Evolutionary conservation across 768 basidiomycete species (phyloP), one percentile per base, ranked within the genome.

Genomic region (Megacollybia marginata): DNA sequence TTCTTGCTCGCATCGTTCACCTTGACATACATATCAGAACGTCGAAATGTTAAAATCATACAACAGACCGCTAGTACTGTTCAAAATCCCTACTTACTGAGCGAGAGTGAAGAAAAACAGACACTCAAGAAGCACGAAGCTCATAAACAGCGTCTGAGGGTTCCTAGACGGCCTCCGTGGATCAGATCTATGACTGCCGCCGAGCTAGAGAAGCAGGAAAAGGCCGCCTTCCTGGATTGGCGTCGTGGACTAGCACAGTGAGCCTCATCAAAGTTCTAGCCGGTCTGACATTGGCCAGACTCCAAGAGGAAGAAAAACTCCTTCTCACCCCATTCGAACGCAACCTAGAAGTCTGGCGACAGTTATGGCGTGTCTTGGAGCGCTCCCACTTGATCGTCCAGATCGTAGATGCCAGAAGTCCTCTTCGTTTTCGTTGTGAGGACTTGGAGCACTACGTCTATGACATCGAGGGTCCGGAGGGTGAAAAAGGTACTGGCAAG

Each of bases 331-430:
- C 93, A 5, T 99, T 96, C 60, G 96, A 99, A 62, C 86, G 93
- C 45, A 99, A 98, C 61, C 69, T 99, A 32, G 94, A 98, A 72
- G 96, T 99, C 11, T 98, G 96, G 95, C 75, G 96, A 40, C 96
- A 99, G 60, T 77, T 99, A 8, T 99, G 96, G 96, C 78, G 96
- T 47, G 96, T 98, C 1, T 69, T 96, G 9, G 96, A 99, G 68
- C 80, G 93, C 18, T 96, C 95, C 1, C 90, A 96, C 57, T 79
- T 99, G 19, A 69, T 98, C 32, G 88, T 98, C 2, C 92, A 98
- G 66, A 95, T 99, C 46, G 89, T 96, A 47, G 96, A 99, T 61
- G 92, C 92, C 6, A 83, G 96, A 35, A 97, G 96, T 70, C 95
- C 96, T 1, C 73, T 96, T 9, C 74, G 82, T 28, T 97, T 97